phyloP scores from a whole-genome alignment of 768 basidiomycete species.

The Lactarius indigo region DNA sequence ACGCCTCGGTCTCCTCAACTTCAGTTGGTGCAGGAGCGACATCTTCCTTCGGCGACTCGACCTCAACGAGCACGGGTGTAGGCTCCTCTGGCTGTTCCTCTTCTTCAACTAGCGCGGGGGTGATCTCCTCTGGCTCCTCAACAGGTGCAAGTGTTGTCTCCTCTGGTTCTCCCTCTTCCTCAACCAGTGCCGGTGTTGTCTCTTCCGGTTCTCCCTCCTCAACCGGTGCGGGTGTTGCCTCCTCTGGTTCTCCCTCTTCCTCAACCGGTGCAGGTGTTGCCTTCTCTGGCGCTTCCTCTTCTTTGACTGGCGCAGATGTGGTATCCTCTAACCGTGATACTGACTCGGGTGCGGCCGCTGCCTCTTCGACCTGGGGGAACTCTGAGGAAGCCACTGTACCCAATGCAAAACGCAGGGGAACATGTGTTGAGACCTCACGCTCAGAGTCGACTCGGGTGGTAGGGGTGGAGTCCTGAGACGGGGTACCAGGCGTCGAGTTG shows the following conservation, averaged over 20 bases:
- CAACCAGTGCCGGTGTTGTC: background rate
- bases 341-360: background rate
- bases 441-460: background rate
- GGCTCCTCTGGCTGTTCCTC: background rate
- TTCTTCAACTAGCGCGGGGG: background rate
- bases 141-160: background rate
- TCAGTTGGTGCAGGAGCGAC: background rate
- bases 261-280: background rate
- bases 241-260: background rate
- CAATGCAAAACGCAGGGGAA: background rate
- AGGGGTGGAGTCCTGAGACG: background rate
- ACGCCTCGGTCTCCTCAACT: background rate
- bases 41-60: constrained; percentile 8
- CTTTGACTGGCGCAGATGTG: background rate
- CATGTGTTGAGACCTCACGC: constrained; percentile 18
- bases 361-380: background rate
- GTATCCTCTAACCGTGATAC: background rate
- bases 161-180: background rate
- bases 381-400: background rate
- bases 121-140: constrained; percentile 1
- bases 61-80: background rate
- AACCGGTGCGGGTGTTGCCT: background rate
- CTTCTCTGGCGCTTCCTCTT: constrained; percentile 4
- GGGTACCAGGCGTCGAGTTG: background rate
- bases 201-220: background rate